A percentile compares a stretch with the other conserved stretches of the same genome.
phyloP scores from a whole-genome alignment of 306 rosid species.

The Castanea crenata region DNA sequence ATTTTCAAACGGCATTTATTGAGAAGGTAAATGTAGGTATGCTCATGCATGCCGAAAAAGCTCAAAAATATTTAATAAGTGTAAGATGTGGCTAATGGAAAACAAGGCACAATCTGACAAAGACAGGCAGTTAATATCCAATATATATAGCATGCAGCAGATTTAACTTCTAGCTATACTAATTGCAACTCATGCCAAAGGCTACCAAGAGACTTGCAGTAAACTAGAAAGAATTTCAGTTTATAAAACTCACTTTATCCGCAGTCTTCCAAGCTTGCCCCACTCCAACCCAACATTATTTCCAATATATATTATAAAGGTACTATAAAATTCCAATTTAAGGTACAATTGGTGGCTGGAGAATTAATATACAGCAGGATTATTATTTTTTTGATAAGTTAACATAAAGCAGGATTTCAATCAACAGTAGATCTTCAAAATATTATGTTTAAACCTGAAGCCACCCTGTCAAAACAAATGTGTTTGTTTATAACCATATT shows the following conservation, averaged over 20 bases:
- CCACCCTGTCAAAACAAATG: neutral
- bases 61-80: neutral
- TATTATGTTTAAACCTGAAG: neutral
- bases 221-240: neutral
- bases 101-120: neutral
- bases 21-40: slow-evolving; percentile 6
- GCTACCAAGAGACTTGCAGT: neutral
- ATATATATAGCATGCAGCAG: neutral
- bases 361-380: neutral
- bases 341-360: neutral
- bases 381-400: neutral
- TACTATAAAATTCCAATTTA: neutral
- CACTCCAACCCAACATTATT: neutral
- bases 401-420: neutral
- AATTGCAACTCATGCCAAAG: neutral
- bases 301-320: neutral
- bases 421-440: neutral
- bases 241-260: neutral
- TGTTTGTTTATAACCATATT: neutral
- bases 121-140: neutral
- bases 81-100: neutral
- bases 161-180: neutral
- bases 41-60: slow-evolving; percentile 1
- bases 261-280: neutral
- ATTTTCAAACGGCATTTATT: neutral